Base-by-base conservation (phyloP, 2,329 filamentous ascomycete species). In the Scytalidium lignicola region DNA sequence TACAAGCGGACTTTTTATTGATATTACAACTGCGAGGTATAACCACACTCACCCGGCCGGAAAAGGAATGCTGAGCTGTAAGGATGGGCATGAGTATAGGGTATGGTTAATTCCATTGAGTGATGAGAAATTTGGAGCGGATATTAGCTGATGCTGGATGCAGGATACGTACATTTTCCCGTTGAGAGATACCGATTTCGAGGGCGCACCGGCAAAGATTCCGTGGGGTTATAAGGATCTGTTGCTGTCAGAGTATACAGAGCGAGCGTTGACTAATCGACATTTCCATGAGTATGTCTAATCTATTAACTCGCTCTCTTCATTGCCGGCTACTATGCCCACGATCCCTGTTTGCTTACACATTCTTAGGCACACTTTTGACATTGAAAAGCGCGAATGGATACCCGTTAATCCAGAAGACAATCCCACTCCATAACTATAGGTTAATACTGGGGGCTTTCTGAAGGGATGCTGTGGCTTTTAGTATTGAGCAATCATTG, bases 1-100 rank as follows among this genome's bases (percentile, higher is more conserved):
- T 50, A 70, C 71, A 50, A 92, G 83, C 58, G 88, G 88, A 48
- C 75, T 92, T 60, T 95, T 87, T 65, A 83, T 93, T 65, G 88
- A 93, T 65, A 90, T 95, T 61, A 93, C 88, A 2, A 87, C 80
- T n/a, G 70, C 92, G 40, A 79, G 62, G 45, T 62, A 65, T 28
- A 61, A 62, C 45, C 18, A 51, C n/a, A 60, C 56, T 0, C 72
- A 77, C 37, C 62, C 67, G 2, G 64, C 50, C 66, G 75, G 20
- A 51, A 68, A 53, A 19, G 74, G 74, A 2, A 68, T 78, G 37
- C 55, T 79, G 46, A 72, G 68, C 41, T 74, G 73, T 60, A 79
- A 79, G 56, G 70, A 75, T 53, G 73, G 73, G 2, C 74, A 78
- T 49, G 68, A 76, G 57, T 76, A 72, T 54, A 64, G 70, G 51